Conservation (phyloP, 805 yeast genomes). For the Yueomyces sp. region DNA sequence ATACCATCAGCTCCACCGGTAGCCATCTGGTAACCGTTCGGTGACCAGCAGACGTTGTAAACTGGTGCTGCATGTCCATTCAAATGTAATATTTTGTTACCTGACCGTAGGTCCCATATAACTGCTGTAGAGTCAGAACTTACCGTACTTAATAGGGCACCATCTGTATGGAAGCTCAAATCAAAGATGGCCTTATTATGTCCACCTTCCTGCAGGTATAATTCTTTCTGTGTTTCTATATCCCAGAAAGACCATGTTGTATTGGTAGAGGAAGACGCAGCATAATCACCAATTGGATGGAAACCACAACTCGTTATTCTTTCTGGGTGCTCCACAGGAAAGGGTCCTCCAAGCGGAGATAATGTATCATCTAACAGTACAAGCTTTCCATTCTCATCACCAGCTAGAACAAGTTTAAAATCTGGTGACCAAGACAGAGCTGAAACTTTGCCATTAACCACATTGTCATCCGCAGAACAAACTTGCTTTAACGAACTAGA, state of each 20-base stretch:
- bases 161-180: slow-evolving; percentile 58
- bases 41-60: slow-evolving; percentile 59
- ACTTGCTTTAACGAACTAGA: slow-evolving; percentile 21
- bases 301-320: slow-evolving; percentile 49
- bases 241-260: slow-evolving; percentile 89
- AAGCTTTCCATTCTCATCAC: slow-evolving; percentile 35
- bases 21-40: slow-evolving; percentile 62
- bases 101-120: slow-evolving; percentile 81
- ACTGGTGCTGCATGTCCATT: slow-evolving; percentile 64
- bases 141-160: slow-evolving; percentile 60
- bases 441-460: slow-evolving; percentile 42
- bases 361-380: slow-evolving; percentile 20
- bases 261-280: slow-evolving; percentile 71
- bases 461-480: not conserved
- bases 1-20: slow-evolving; percentile 78
- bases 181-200: slow-evolving; percentile 63
- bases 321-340: slow-evolving; percentile 31
- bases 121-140: slow-evolving; percentile 65
- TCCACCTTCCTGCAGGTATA: slow-evolving; percentile 64
- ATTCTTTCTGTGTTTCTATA: slow-evolving; percentile 30
- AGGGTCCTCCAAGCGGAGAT: slow-evolving; percentile 7
- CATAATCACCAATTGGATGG: slow-evolving; percentile 47
- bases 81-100: slow-evolving; percentile 44
- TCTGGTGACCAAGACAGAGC: slow-evolving; percentile 53
- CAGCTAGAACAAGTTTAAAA: slow-evolving; percentile 23